Conservation (phyloP, 768 basidiomycete species). For the Psilocybe sp. region DNA sequence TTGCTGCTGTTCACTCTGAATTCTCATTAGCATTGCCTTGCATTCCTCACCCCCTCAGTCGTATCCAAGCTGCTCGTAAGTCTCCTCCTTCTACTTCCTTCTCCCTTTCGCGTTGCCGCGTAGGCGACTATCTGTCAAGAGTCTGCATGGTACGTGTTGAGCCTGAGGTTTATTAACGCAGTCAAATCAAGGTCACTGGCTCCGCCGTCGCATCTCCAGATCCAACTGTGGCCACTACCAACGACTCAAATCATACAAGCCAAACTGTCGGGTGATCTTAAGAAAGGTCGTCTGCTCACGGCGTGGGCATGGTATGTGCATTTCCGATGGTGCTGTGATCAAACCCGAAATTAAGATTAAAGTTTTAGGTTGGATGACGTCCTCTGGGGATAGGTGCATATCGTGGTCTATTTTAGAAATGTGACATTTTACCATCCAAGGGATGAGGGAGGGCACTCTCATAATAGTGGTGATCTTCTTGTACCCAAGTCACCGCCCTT, state of each 20-base stretch:
- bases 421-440: not conserved
- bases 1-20: slow-evolving; percentile 7
- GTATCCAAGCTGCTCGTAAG: slow-evolving; percentile 50
- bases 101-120: too few relatives aligned
- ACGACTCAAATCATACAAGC: slow-evolving; percentile 7
- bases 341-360: slow-evolving; percentile 13
- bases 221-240: not conserved
- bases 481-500: not conserved
- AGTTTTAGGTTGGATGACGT: not conserved
- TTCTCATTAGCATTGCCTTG: slow-evolving; percentile 36
- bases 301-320: slow-evolving; percentile 4
- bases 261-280: slow-evolving; percentile 23
- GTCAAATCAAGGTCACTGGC: slow-evolving; percentile 35
- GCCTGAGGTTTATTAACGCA: slow-evolving; percentile 3
- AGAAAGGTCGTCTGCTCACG: slow-evolving; percentile 12
- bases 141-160: too few relatives aligned
- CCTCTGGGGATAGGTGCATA: not conserved
- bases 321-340: slow-evolving; percentile 6
- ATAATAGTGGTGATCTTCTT: not conserved
- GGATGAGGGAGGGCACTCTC: not conserved
- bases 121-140: too few relatives aligned
- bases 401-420: not conserved
- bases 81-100: slow-evolving; percentile 1
- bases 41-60: slow-evolving; percentile 42
- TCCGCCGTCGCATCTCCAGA: slow-evolving; percentile 16